Percentiles rank a stretch among this genome's conserved stretches.
Conservation (phyloP, 441 rosid genomes). For the Iberis amara region DNA sequence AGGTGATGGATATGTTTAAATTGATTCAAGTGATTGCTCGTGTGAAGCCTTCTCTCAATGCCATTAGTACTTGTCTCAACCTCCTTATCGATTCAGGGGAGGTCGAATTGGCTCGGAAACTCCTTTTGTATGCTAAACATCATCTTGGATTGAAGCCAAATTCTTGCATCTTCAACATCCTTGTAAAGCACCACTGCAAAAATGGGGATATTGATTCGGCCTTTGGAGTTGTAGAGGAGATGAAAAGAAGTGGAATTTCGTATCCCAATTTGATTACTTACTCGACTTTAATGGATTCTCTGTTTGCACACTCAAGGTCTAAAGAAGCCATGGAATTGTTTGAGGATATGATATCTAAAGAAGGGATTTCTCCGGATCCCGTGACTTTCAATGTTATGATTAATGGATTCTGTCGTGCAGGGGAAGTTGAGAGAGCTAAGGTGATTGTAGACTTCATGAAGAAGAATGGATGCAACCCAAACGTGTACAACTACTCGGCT, state of each 20-base stretch:
- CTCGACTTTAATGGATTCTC: conserved; percentile 65
- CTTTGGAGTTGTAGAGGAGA: conserved; percentile 58
- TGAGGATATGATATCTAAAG: conserved; percentile 77
- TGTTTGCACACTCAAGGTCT: conserved; percentile 53
- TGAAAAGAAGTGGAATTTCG: conserved; percentile 52
- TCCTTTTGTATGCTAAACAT: conserved; percentile 46
- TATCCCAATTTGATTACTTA: conserved; percentile 77
- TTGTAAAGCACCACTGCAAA: conserved; percentile 74
- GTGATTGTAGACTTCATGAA: conserved; percentile 76
- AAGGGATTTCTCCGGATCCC: conserved; percentile 68
- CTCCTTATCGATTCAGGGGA: conserved; percentile 60
- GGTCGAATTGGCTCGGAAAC: conserved; percentile 42
- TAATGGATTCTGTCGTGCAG: conserved; percentile 60
- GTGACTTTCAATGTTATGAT: conserved; percentile 65
- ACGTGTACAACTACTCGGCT: conserved; percentile 59
- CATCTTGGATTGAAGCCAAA: conserved; percentile 54
- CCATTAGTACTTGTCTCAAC: conserved; percentile 79
- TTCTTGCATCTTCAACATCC: conserved; percentile 77
- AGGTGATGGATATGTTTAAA: conserved; percentile 65
- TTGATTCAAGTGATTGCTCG: conserved; percentile 58
- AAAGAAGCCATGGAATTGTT: conserved; percentile 68
- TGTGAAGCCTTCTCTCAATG: conserved; percentile 71
- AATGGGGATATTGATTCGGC: conserved; percentile 58
- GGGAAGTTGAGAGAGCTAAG: conserved; percentile 64
- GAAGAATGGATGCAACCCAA: conserved; percentile 68